Evolutionary conservation across 139 green algal genomes (phyloP).

Genomic region (Spirogloea muscicola): DNA sequence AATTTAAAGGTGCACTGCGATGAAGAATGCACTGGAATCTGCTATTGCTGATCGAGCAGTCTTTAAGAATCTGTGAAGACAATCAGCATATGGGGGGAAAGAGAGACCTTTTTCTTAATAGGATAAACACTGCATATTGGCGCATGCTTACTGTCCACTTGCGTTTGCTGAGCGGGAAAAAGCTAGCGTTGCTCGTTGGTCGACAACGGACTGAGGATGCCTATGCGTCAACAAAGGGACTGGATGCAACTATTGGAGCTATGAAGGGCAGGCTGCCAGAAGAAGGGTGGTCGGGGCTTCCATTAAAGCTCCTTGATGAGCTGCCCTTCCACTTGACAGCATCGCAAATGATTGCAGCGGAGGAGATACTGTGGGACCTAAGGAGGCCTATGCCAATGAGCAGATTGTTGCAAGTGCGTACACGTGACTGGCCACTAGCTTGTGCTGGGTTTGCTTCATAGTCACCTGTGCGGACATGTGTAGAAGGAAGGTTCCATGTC

Average conservation of each 20-base stretch:
- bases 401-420: slow-evolving; percentile 71
- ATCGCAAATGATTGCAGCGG: slow-evolving; percentile 46
- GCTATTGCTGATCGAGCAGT: not conserved
- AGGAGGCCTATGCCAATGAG: slow-evolving; percentile 62
- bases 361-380: slow-evolving; percentile 64
- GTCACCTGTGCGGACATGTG: not conserved
- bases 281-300: not conserved
- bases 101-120: slow-evolving; percentile 3
- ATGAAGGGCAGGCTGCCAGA: not conserved
- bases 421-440: not conserved
- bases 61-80: not conserved
- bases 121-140: not conserved
- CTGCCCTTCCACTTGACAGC: slow-evolving; percentile 58
- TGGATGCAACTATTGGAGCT: not conserved
- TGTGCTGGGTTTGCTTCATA: not conserved
- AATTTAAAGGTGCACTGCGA: no score
- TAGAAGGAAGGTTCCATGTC: not conserved
- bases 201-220: not conserved
- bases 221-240: not conserved
- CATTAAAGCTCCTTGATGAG: not conserved
- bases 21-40: no score
- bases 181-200: not conserved
- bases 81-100: no score
- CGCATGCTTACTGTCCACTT: not conserved
- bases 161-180: not conserved